Conservation (phyloP, 73 alveolate species). For the Paramecium sexaurelia region DNA sequence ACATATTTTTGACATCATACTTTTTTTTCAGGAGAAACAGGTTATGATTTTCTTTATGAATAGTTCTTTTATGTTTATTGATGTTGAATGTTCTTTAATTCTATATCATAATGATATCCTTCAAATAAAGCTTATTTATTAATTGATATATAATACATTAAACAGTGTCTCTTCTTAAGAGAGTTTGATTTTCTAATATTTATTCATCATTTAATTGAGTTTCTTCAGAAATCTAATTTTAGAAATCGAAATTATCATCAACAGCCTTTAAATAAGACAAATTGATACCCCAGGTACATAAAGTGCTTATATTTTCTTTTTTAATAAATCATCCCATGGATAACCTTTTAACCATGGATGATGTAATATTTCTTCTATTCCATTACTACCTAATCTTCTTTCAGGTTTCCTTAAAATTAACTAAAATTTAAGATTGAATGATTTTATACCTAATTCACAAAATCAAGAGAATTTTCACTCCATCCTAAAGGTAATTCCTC, state of each 20-base stretch:
- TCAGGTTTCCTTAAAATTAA: slow-evolving; percentile 75
- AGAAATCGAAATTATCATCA: slow-evolving; percentile 50
- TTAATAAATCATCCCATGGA: slow-evolving; percentile 81
- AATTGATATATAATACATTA: not conserved
- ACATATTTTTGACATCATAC: slow-evolving; percentile 27
- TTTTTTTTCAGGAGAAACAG: slow-evolving; percentile 57
- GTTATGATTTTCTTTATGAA: slow-evolving; percentile 54
- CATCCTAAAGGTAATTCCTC: slow-evolving; percentile 95
- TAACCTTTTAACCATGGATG: slow-evolving; percentile 82
- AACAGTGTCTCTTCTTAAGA: slow-evolving; percentile 44
- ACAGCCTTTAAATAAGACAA: not conserved
- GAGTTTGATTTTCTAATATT: not conserved
- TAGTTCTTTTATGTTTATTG: slow-evolving; percentile 26
- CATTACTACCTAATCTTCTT: slow-evolving; percentile 79
- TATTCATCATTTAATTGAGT: slow-evolving; percentile 46
- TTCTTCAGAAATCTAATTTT: slow-evolving; percentile 55
- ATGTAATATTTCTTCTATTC: slow-evolving; percentile 77
- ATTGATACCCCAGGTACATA: slow-evolving; percentile 67
- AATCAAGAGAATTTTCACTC: slow-evolving; percentile 88
- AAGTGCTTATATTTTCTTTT: slow-evolving; percentile 70
- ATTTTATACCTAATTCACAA: slow-evolving; percentile 75
- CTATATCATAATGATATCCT: slow-evolving; percentile 52
- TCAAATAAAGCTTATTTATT: slow-evolving; percentile 21
- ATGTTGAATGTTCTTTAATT: slow-evolving; percentile 15
- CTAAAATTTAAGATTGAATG: not conserved